A percentile compares a stretch with the other conserved stretches of the same genome.
phyloP scores from a whole-genome alignment of 2,329 filamentous ascomycete species.

The Teratosphaeria viscida region DNA sequence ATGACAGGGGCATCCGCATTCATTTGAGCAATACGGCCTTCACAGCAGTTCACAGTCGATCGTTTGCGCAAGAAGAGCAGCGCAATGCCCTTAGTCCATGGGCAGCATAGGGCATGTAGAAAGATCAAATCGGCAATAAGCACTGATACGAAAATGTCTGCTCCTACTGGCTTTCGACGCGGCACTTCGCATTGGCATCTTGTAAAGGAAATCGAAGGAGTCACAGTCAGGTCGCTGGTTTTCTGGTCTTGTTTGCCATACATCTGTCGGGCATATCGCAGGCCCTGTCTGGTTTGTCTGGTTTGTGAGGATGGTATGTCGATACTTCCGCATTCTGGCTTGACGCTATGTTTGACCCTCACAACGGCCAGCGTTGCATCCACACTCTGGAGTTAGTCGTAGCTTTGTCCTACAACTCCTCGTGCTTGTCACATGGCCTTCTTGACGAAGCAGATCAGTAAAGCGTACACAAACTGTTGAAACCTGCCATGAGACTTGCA shows the following conservation, averaged over 20 bases:
- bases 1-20: background rate
- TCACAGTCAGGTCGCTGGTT: background rate
- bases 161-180: constrained; percentile 4
- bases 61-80: background rate
- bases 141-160: constrained; percentile 8
- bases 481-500: background rate
- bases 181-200: constrained; percentile 13
- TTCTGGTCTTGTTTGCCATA: constrained; percentile 2
- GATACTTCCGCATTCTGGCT: constrained; percentile 6
- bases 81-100: background rate
- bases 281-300: constrained; percentile 2
- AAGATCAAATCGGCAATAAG: constrained; percentile 12
- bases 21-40: background rate
- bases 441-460: background rate
- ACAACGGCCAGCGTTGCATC: background rate
- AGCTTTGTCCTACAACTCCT: too few relatives aligned
- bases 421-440: background rate
- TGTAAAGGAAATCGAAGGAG: constrained; percentile 5
- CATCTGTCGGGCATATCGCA: constrained; percentile 7
- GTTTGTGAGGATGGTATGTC: constrained; percentile 10
- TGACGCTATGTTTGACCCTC: background rate
- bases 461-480: background rate
- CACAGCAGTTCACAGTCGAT: background rate
- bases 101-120: constrained; percentile 4
- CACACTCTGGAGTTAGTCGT: background rate